Base-by-base conservation (phyloP, 371 early-diverging fungal genomes). In the Quaeritorhiza haematococci region DNA sequence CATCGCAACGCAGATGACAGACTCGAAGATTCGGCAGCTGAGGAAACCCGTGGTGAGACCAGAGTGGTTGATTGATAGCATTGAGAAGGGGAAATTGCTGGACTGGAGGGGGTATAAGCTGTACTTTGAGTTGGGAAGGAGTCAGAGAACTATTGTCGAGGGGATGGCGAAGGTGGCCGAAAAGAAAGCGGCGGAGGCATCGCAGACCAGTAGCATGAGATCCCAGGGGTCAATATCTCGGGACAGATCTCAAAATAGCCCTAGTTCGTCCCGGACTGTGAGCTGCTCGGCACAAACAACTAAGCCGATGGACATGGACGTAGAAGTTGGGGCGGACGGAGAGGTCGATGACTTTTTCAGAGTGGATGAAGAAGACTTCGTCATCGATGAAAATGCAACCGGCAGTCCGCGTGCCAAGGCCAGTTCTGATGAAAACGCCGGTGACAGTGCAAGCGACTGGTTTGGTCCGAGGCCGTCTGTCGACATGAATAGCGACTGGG, bases 11-110 rank as follows among this genome's bases (percentile, higher is more conserved):
- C 55, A 63, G 51, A 66, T 74, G 61, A 74, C 74, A 3, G 60
- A 59, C 50, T 21, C 56, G 5, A 74, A 73, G 55, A 56, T 64
- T 44, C 55, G 53, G 21, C 46, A 56, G 58, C 49, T 63, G 48
- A 55, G 49, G n/a, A 66, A 56, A 47, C 69, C 68, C 2, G 84
- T 93, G 0, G 90, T 91, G 3, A 80, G 67, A 23, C 90, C 93
- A 5, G 78, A 78, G 21, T 93, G 93, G 93, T 71, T 93, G 8
- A 62, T 71, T 0, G 90, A 91, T 23, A 82, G 83, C 23, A 73
- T 90, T 26, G 67, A 72, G 21, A 80, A 75, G 2, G 64, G 67
- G 23, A 69, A 63, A 51, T 61, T 84, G 33, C 71, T 90, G 21
- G 71, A 86, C 0, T 89, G 89, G 89, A 72, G 72, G 26, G 59